phyloP scores from a whole-genome alignment of 73 alveolate genomes.

The Strombidium stylifer region DNA sequence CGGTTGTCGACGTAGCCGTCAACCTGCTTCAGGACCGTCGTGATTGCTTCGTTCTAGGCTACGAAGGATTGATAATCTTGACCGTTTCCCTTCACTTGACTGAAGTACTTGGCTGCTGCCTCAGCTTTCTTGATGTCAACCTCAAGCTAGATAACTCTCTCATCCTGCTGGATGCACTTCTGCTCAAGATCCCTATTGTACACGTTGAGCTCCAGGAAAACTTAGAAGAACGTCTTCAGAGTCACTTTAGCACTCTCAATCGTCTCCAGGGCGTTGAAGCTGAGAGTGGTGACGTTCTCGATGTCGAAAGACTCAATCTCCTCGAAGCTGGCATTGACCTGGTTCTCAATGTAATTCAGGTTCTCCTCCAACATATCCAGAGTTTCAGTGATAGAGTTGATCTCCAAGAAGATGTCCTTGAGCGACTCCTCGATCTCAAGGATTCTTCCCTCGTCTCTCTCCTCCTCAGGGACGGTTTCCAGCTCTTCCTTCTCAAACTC shows the following conservation, averaged over 20 bases:
- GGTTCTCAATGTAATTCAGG: neutral
- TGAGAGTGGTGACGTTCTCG: conserved; percentile 33
- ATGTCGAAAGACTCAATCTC: conserved; percentile 5
- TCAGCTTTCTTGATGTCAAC: conserved; percentile 28
- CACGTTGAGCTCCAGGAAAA: conserved; percentile 42
- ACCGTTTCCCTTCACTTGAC: too few relatives aligned
- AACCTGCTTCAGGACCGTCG: neutral
- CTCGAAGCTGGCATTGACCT: conserved; percentile 9
- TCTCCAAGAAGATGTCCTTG: neutral
- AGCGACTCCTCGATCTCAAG: conserved; percentile 22
- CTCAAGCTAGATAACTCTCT: conserved; percentile 6
- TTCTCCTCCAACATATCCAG: conserved; percentile 22
- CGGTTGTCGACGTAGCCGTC: conserved; percentile 34
- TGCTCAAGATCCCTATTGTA: conserved; percentile 45
- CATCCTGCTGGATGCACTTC: conserved; percentile 30
- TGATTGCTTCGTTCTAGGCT: neutral
- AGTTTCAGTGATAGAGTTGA: conserved; percentile 1
- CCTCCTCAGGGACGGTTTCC: conserved; percentile 3
- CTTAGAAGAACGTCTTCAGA: conserved; percentile 53
- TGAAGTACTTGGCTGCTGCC: too few relatives aligned
- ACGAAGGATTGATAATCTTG: conserved; percentile 10
- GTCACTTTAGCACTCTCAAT: conserved; percentile 44
- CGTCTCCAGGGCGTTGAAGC: conserved; percentile 29
- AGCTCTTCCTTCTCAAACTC: conserved; percentile 16
- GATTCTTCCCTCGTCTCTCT: conserved; percentile 19